Percentiles rank a stretch among this genome's conserved stretches.
Conservation (phyloP, 208 protist species). For the Trichomonas gallinae region DNA sequence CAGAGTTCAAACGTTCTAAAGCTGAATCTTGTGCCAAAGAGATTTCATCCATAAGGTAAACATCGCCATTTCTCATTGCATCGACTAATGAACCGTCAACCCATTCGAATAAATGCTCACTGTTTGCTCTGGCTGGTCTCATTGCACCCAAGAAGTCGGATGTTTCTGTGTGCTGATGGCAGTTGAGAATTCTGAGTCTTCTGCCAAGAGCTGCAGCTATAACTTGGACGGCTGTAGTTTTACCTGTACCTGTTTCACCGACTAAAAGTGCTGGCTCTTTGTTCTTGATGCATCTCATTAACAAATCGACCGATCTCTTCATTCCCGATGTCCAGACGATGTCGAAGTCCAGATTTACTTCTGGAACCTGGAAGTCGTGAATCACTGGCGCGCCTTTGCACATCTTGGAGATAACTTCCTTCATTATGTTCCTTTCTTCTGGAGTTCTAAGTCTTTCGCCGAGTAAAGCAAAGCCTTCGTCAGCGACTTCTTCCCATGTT, state of each 20-base stretch:
- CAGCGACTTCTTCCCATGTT: conserved; percentile 74
- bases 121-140: conserved; percentile 30
- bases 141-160: conserved; percentile 84
- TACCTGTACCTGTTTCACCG: conserved; percentile 91
- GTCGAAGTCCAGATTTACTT: background rate
- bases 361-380: background rate
- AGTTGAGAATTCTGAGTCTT: conserved; percentile 88
- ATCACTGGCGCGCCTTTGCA: background rate
- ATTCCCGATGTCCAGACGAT: conserved; percentile 37
- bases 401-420: background rate
- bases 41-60: conserved; percentile 98
- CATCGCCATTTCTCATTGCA: conserved; percentile 87
- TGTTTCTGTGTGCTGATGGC: conserved; percentile 98
- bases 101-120: conserved; percentile 83
- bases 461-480: conserved; percentile 89
- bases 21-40: conserved; percentile 97
- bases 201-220: conserved; percentile 24
- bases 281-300: conserved; percentile 30
- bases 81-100: conserved; percentile 92
- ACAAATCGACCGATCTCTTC: conserved; percentile 34
- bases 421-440: conserved; percentile 75
- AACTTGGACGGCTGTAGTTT: conserved; percentile 64
- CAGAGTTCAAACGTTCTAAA: conserved; percentile 97
- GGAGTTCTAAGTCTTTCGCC: conserved; percentile 80
- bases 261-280: conserved; percentile 84